These are phyloP conservation scores for Pugionium dolabratum DNA, from an alignment of 345 rosid genomes.

Conservation along the genomic window DNA sequence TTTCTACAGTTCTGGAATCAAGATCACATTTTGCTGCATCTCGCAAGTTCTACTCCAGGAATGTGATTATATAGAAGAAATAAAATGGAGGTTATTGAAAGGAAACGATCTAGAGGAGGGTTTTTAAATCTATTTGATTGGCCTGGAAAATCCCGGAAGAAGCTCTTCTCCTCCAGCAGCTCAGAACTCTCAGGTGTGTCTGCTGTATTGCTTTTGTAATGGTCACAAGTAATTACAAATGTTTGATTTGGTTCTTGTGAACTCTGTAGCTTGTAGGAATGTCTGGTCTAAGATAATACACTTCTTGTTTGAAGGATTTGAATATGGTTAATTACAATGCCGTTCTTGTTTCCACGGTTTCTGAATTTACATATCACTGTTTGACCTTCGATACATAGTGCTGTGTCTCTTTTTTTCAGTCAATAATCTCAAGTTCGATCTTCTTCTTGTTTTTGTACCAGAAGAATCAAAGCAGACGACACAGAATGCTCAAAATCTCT, in stretches of 20 bases:
- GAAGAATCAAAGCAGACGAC: conserved; percentile 34
- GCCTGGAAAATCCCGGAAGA: conserved; percentile 85
- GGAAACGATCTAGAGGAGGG: conserved; percentile 70
- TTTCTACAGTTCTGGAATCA: conserved; percentile 1
- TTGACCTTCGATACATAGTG: not conserved
- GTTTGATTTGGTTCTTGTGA: conserved; percentile 12
- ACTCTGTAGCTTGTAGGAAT: conserved; percentile 6
- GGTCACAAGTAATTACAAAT: not conserved
- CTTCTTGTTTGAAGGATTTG: conserved; percentile 12
- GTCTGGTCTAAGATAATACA: not conserved
- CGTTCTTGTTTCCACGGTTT: conserved; percentile 6
- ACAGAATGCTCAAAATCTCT: conserved; percentile 26
- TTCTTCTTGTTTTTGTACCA: conserved; percentile 24
- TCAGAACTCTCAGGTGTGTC: conserved; percentile 55
- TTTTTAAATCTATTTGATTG: conserved; percentile 71
- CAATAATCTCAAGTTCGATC: conserved; percentile 16
- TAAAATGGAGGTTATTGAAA: conserved; percentile 65
- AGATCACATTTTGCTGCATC: conserved; percentile 5
- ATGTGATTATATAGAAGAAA: conserved; percentile 36
- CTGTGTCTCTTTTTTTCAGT: not conserved
- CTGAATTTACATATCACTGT: too few relatives aligned
- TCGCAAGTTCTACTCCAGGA: conserved; percentile 4
- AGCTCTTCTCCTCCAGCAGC: conserved; percentile 58
- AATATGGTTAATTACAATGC: not conserved
- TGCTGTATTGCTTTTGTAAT: conserved; percentile 5